These are phyloP conservation scores for Sonneratia alba DNA, from an alignment of 345 rosid species.

Conservation along the genomic window DNA sequence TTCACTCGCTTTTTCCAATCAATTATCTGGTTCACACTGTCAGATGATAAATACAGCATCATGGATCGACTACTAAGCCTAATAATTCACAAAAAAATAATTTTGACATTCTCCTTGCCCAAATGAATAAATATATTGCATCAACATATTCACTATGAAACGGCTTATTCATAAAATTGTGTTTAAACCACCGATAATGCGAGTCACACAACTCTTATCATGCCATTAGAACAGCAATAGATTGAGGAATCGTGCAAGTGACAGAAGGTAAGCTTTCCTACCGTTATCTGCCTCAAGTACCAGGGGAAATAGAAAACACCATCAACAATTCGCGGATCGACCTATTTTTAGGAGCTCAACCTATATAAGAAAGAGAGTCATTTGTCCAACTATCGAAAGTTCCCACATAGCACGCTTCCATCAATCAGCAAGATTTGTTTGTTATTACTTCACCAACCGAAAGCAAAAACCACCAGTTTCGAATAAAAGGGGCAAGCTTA, in stretches of 20 bases:
- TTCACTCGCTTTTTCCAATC: background rate
- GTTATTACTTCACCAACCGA: background rate
- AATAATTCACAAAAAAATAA: background rate
- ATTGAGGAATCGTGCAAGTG: background rate
- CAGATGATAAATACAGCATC: background rate
- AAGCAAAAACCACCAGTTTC: background rate
- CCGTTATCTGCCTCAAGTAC: background rate
- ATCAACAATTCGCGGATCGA: background rate
- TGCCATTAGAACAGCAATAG: background rate
- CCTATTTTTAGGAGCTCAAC: no score
- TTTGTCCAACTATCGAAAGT: background rate
- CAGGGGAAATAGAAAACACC: background rate
- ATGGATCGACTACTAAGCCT: background rate
- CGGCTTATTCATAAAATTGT: background rate
- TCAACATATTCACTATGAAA: background rate
- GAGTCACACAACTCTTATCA: background rate
- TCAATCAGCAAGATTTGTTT: background rate
- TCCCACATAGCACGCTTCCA: background rate
- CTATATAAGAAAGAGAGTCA: background rate
- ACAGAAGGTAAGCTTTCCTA: background rate
- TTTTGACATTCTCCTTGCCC: background rate
- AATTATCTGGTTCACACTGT: background rate
- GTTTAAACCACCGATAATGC: background rate
- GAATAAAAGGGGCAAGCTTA: background rate
- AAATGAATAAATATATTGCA: background rate